A percentile compares a stretch with the other conserved stretches of the same genome.
Conservation (phyloP, 805 yeast species). For the Scheffersomyces lignosus region DNA sequence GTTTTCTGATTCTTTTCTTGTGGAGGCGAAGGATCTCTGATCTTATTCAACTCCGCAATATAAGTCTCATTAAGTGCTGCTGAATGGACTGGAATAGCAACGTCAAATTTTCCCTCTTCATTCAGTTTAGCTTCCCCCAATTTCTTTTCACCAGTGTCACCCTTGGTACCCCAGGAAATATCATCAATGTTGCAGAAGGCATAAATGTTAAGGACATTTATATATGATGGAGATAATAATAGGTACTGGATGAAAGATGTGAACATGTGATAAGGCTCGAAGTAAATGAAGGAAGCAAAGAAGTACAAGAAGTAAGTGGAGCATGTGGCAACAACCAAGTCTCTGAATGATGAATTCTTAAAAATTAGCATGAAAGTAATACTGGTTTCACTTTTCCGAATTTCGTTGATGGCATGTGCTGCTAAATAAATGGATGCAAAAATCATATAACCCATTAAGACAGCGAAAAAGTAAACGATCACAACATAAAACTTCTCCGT, state of each 20-base stretch:
- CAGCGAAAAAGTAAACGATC: constrained; percentile 80
- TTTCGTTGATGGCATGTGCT: constrained; percentile 65
- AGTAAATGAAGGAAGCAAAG: constrained; percentile 72
- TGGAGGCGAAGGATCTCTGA: constrained; percentile 38
- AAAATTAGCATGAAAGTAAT: constrained; percentile 50
- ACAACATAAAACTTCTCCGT: constrained; percentile 74
- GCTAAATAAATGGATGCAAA: constrained; percentile 85
- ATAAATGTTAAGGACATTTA: constrained; percentile 88
- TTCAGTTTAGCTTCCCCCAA: constrained; percentile 80
- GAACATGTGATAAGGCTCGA: constrained; percentile 92
- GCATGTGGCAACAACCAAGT: constrained; percentile 75
- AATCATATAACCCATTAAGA: constrained; percentile 84
- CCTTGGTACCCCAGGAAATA: constrained; percentile 97
- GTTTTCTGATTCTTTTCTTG: constrained; percentile 19
- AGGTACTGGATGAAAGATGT: constrained; percentile 85
- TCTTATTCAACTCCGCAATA: constrained; percentile 57
- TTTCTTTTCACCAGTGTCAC: constrained; percentile 64
- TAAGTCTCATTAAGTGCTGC: constrained; percentile 78
- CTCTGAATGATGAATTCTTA: constrained; percentile 73
- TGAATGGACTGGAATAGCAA: constrained; percentile 63
- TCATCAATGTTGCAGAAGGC: constrained; percentile 97
- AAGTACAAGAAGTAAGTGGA: constrained; percentile 84
- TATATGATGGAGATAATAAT: constrained; percentile 82
- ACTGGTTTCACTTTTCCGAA: constrained; percentile 43
- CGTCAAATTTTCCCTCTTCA: constrained; percentile 36